Percentiles rank a stretch among this genome's conserved stretches.
Conservation (phyloP, 2,329 filamentous ascomycete species). For the Orbilia oligospora region DNA sequence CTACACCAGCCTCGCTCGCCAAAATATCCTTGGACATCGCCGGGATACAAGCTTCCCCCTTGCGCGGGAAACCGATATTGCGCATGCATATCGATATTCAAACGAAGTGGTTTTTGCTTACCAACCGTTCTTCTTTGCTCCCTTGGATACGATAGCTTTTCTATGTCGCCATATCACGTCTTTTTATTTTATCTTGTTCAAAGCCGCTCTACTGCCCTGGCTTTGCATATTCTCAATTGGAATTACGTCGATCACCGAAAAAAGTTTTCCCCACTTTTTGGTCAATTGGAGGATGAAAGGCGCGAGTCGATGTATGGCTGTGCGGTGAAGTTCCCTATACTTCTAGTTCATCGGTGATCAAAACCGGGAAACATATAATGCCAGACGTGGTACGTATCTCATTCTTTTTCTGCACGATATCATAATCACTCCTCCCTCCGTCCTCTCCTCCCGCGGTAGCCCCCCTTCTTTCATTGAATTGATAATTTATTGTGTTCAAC, state of each 20-base stretch:
- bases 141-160: background rate
- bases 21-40: background rate
- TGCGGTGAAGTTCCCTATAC: background rate
- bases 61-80: background rate
- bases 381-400: slow-evolving; percentile 36
- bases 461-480: background rate
- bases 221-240: slow-evolving; percentile 10
- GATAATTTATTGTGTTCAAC: background rate
- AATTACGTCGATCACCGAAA: slow-evolving; percentile 20
- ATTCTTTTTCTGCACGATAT: slow-evolving; percentile 7
- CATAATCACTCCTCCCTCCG: background rate
- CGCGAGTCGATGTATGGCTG: background rate
- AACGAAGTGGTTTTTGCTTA: background rate
- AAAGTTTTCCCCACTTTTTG: slow-evolving; percentile 28
- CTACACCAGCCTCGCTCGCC: slow-evolving; percentile 42
- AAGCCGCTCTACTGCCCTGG: slow-evolving; percentile 18
- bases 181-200: slow-evolving; percentile 10
- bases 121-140: background rate
- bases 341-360: background rate
- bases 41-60: slow-evolving; percentile 4
- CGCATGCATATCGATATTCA: slow-evolving; percentile 7
- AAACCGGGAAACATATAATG: slow-evolving; percentile 36
- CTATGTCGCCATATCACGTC: slow-evolving; percentile 59
- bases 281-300: background rate
- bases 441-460: background rate